Evolutionary conservation across 306 rosid genomes (phyloP).

Genomic region (Pyrus communis): DNA sequence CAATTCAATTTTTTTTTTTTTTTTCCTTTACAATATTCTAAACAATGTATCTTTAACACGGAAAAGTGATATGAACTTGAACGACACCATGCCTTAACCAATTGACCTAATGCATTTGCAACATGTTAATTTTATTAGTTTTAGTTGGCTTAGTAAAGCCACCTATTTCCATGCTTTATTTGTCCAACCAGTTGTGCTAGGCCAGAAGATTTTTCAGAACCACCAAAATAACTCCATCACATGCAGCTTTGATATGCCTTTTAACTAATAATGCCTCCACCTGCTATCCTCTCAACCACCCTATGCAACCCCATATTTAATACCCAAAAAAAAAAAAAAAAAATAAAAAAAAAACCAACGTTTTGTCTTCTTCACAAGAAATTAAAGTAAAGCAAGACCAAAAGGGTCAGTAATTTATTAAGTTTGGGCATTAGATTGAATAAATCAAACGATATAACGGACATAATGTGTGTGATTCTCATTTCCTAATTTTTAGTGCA

Average conservation of each 20-base stretch:
- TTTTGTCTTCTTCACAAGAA: neutral
- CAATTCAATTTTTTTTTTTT: no score
- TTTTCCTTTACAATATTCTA: no score
- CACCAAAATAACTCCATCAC: constrained; percentile 63
- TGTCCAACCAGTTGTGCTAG: neutral
- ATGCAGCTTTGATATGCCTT: constrained; percentile 27
- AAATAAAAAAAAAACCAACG: no score
- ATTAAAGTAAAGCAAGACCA: neutral
- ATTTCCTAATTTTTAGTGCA: neutral
- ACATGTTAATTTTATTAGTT: neutral
- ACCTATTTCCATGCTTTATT: constrained; percentile 2
- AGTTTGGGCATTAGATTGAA: neutral
- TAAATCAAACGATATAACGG: no score
- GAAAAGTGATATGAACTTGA: no score
- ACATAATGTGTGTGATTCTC: no score
- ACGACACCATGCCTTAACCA: no score
- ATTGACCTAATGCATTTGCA: no score
- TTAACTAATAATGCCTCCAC: constrained; percentile 5
- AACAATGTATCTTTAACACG: no score
- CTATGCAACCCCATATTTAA: neutral
- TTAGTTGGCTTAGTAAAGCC: neutral
- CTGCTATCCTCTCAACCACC: constrained; percentile 31
- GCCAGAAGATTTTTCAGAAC: constrained; percentile 26
- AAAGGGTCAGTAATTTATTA: neutral
- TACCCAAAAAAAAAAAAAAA: neutral